phyloP scores from a whole-genome alignment of 2,329 filamentous ascomycete species.

The Pseudopithomyces maydicus region DNA sequence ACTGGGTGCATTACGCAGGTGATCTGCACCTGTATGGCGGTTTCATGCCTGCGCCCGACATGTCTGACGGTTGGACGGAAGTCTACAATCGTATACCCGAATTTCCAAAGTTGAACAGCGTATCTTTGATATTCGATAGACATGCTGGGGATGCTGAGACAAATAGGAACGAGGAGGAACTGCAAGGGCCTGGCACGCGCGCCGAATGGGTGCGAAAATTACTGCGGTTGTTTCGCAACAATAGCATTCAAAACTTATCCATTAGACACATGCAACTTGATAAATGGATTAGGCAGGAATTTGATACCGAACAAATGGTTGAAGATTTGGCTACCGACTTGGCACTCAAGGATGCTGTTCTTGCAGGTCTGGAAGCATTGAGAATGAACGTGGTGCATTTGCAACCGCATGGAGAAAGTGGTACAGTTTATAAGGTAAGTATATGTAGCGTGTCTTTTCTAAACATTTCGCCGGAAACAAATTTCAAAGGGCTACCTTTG shows the following conservation, averaged over 20 bases:
- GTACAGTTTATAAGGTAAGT: not conserved
- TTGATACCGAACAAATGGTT: not conserved
- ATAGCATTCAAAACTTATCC: not conserved
- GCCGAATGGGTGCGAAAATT: not conserved
- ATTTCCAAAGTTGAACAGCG: conserved; percentile 1
- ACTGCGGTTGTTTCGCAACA: not conserved
- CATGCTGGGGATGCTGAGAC: not conserved
- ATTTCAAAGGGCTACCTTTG: too few species aligned
- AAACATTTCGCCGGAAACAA: too few species aligned
- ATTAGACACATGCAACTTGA: not conserved
- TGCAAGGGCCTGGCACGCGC: not conserved
- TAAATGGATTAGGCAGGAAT: not conserved
- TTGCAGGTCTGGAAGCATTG: conserved; percentile 1
- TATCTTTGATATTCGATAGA: conserved; percentile 11
- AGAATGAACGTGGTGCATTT: conserved; percentile 10
- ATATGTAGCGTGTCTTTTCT: not conserved
- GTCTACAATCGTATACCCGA: not conserved
- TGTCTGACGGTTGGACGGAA: not conserved
- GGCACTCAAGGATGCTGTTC: not conserved
- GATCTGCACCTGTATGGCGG: not conserved
- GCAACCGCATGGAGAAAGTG: not conserved
- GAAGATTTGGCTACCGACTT: too few species aligned
- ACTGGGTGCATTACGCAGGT: not conserved
- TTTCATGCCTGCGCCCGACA: not conserved
- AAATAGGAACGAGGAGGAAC: not conserved